Conservation (phyloP, 148 eudicot genomes). For the Suaeda aralocaspica region DNA sequence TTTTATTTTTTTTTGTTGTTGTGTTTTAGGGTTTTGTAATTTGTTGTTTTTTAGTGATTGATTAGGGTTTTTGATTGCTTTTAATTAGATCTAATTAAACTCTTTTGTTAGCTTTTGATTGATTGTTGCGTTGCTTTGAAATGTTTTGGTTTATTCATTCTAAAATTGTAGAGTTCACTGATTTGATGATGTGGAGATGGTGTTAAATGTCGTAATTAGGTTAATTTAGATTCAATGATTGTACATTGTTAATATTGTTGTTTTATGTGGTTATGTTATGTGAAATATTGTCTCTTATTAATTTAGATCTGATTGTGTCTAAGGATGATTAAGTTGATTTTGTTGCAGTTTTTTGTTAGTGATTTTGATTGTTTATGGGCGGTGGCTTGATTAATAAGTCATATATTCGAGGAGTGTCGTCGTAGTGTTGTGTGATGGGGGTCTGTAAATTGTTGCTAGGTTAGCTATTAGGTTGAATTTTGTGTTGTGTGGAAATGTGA, state of each 20-base stretch:
- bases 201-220: background rate
- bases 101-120: background rate
- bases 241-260: background rate
- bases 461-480: background rate
- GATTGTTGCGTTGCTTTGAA: background rate
- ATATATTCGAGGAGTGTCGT: background rate
- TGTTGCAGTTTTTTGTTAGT: background rate
- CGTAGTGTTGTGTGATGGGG: background rate
- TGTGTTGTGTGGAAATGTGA: background rate
- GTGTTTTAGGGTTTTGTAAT: background rate
- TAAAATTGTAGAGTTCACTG: background rate
- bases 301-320: background rate
- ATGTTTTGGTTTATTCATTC: background rate
- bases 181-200: background rate
- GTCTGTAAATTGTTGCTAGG: background rate
- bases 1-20: background rate
- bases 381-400: background rate
- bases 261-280: background rate
- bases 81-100: too few relatives aligned
- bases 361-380: background rate
- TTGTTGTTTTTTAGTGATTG: background rate
- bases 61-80: background rate
- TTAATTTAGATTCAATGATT: background rate
- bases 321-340: background rate
- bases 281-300: background rate